Conservation (phyloP, 2,329 filamentous ascomycete genomes). For the Aspergillus japonicus region DNA sequence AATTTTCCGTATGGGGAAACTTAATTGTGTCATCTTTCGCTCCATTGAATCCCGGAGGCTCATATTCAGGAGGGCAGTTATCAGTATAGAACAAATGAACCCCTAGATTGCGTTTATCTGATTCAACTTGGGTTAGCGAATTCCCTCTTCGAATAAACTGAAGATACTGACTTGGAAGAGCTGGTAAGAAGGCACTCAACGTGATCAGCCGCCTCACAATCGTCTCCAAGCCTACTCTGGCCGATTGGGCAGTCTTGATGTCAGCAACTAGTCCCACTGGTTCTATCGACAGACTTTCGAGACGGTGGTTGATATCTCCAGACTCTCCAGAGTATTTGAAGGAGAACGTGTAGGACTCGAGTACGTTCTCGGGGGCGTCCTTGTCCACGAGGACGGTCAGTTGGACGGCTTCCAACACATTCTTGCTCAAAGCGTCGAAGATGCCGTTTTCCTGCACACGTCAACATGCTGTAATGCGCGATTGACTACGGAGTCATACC, state of each 20-base stretch:
- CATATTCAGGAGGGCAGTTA: constrained; percentile 39
- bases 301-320: constrained; percentile 31
- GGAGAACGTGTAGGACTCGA: constrained; percentile 53
- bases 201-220: constrained; percentile 45
- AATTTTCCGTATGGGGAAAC: constrained; percentile 40
- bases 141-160: not conserved
- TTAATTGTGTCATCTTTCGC: constrained; percentile 29
- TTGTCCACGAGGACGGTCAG: constrained; percentile 47
- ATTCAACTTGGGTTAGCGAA: not conserved
- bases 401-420: constrained; percentile 47
- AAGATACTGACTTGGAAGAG: constrained; percentile 41
- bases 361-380: constrained; percentile 36
- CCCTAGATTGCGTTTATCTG: constrained; percentile 42
- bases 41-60: constrained; percentile 43
- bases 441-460: constrained; percentile 48
- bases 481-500: constrained; percentile 32
- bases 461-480: constrained; percentile 20
- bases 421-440: constrained; percentile 47
- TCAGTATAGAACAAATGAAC: constrained; percentile 48
- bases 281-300: constrained; percentile 29
- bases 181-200: constrained; percentile 39
- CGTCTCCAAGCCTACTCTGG: constrained; percentile 42
- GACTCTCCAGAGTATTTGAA: constrained; percentile 43
- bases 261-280: constrained; percentile 31
- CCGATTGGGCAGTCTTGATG: constrained; percentile 40